Conservation (phyloP, 441 rosid species). For the Cnidoscolus chayamansa region DNA sequence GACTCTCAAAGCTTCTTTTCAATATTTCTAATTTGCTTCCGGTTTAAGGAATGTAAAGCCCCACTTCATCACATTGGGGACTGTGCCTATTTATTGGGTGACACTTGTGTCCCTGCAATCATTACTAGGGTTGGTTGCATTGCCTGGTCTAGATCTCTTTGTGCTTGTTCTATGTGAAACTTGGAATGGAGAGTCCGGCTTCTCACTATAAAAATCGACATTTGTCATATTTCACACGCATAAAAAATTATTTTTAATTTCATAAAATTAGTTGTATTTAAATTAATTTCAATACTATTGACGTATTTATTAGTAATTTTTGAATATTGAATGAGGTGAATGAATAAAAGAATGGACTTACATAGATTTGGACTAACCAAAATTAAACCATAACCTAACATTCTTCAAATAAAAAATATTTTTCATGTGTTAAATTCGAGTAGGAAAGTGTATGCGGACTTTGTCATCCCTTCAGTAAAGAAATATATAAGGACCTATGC, state of each 20-base stretch:
- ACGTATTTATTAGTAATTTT: too few species aligned
- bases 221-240: too few species aligned
- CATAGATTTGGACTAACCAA: too few species aligned
- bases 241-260: too few species aligned
- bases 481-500: not conserved
- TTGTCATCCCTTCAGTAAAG: not conserved
- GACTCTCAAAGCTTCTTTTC: conserved; percentile 10
- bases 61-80: not conserved
- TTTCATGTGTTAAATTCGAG: too few species aligned
- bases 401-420: too few species aligned
- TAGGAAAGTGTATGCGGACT: not conserved
- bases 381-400: too few species aligned
- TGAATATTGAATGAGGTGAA: too few species aligned
- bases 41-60: conserved; percentile 20
- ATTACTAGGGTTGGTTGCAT: not conserved
- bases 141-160: not conserved
- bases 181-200: not conserved
- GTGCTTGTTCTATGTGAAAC: conserved; percentile 2
- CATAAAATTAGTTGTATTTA: too few species aligned
- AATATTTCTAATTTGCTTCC: conserved; percentile 25
- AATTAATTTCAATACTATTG: not conserved
- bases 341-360: too few species aligned
- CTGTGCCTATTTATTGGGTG: not conserved
- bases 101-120: conserved; percentile 13
- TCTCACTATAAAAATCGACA: not conserved